Evolutionary conservation across 331 rosid genomes (phyloP).

Genomic region (Quercus phellos): DNA sequence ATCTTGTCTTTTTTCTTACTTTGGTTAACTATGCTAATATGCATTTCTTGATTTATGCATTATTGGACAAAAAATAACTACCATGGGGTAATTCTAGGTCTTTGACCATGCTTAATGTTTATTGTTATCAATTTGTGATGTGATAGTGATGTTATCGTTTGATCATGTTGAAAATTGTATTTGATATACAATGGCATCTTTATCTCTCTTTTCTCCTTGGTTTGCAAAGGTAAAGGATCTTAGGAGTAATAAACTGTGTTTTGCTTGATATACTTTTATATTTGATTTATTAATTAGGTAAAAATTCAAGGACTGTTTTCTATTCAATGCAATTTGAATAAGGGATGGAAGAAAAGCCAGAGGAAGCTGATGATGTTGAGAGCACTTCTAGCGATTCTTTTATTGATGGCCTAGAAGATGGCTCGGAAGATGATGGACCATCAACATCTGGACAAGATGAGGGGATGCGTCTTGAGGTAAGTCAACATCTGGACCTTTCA

Average conservation of each 20-base stretch:
- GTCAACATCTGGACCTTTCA: conserved; percentile 6
- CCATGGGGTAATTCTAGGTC: not conserved
- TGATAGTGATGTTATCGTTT: not conserved
- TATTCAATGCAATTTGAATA: not conserved
- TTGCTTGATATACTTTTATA: not conserved
- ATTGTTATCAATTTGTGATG: not conserved
- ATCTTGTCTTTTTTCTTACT: not conserved
- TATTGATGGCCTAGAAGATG: conserved; percentile 57
- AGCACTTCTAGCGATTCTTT: conserved; percentile 60
- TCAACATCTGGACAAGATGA: conserved; percentile 59
- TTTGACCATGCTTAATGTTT: not conserved
- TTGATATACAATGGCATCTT: not conserved
- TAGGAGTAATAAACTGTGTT: not conserved
- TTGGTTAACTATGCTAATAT: not conserved
- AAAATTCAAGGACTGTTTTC: not conserved
- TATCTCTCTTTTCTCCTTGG: not conserved
- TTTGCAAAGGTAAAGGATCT: not conserved
- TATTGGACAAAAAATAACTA: not conserved
- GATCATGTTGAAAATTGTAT: not conserved
- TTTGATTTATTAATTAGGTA: not conserved
- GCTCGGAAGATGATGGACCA: conserved; percentile 59
- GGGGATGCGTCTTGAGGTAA: conserved; percentile 49
- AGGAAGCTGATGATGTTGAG: conserved; percentile 56
- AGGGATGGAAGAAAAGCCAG: conserved; percentile 57
- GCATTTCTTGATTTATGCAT: not conserved